Conservation (phyloP, 2,329 filamentous ascomycete species). For the Sporothrix globosa region DNA sequence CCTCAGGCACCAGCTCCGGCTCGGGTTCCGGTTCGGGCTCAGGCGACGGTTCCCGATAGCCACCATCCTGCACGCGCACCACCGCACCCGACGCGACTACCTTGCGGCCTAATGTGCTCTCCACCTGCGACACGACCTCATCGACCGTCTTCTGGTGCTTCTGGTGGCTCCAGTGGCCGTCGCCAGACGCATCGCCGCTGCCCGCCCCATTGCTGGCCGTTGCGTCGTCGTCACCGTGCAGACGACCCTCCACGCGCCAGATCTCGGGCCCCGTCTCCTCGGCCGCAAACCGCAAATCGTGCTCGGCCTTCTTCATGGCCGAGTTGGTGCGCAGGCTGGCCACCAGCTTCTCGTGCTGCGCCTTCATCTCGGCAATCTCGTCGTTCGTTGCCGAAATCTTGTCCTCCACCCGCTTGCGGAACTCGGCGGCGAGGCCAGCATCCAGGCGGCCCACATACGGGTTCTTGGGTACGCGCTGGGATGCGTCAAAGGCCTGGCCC, state of each 20-base stretch:
- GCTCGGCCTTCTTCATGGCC: constrained; percentile 72
- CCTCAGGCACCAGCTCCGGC: constrained; percentile 36
- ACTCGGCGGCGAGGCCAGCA: constrained; percentile 77
- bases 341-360: constrained; percentile 74
- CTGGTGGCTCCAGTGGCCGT: constrained; percentile 40
- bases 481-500: constrained; percentile 56
- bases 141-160: constrained; percentile 63
- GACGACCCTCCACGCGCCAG: constrained; percentile 65
- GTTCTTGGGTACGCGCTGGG: constrained; percentile 54
- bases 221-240: constrained; percentile 45
- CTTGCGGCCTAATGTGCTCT: constrained; percentile 68
- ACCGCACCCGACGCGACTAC: constrained; percentile 67
- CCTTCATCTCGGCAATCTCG: constrained; percentile 84
- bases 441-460: constrained; percentile 70
- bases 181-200: constrained; percentile 37
- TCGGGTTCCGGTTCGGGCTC: constrained; percentile 41
- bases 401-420: constrained; percentile 74
- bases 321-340: constrained; percentile 73
- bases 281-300: constrained; percentile 69
- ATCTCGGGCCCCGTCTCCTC: constrained; percentile 63
- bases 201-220: constrained; percentile 31
- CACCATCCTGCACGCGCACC: constrained; percentile 75
- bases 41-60: constrained; percentile 64
- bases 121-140: constrained; percentile 74
- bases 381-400: constrained; percentile 73